Evolutionary conservation across 768 basidiomycete genomes (phyloP).

Genomic region (Suillus fuscotomentosus): DNA sequence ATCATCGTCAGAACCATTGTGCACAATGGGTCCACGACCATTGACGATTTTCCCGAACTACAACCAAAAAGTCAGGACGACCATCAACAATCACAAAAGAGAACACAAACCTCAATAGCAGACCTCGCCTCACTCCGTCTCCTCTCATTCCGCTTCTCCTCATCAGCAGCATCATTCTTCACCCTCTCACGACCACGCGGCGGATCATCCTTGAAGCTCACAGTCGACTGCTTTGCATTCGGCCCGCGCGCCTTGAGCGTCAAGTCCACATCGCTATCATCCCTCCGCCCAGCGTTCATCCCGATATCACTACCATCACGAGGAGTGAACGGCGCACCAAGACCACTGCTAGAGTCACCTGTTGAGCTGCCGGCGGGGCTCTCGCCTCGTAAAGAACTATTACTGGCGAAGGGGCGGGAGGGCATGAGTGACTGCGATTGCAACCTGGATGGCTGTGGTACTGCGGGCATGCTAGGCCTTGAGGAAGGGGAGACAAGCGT

Average conservation of each 20-base stretch:
- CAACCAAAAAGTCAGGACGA: conserved; percentile 9
- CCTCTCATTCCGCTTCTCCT: conserved; percentile 66
- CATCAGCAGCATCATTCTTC: conserved; percentile 32
- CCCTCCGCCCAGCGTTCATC: conserved; percentile 17
- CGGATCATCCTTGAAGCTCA: conserved; percentile 62
- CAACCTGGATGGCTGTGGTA: conserved; percentile 19
- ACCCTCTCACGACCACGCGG: conserved; percentile 29
- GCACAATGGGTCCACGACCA: conserved; percentile 62
- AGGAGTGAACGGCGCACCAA: conserved; percentile 68
- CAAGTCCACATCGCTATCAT: conserved; percentile 22
- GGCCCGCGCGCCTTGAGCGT: conserved; percentile 27
- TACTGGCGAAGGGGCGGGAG: conserved; percentile 56
- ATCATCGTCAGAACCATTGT: conserved; percentile 47
- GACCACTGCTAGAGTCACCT: conserved; percentile 79
- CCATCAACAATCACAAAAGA: background rate
- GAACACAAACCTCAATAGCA: conserved; percentile 74
- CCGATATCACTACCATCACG: conserved; percentile 70
- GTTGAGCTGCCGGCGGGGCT: conserved; percentile 80
- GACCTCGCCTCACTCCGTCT: conserved; percentile 82
- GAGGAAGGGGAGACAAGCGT: conserved; percentile 11
- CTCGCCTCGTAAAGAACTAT: conserved; percentile 40
- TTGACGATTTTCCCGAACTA: conserved; percentile 90
- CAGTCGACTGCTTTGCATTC: conserved; percentile 58
- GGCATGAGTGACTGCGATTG: conserved; percentile 26
- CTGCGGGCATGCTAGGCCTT: conserved; percentile 7